Conservation (phyloP, 371 early-diverging fungal genomes). For the Mucor piriformis region DNA sequence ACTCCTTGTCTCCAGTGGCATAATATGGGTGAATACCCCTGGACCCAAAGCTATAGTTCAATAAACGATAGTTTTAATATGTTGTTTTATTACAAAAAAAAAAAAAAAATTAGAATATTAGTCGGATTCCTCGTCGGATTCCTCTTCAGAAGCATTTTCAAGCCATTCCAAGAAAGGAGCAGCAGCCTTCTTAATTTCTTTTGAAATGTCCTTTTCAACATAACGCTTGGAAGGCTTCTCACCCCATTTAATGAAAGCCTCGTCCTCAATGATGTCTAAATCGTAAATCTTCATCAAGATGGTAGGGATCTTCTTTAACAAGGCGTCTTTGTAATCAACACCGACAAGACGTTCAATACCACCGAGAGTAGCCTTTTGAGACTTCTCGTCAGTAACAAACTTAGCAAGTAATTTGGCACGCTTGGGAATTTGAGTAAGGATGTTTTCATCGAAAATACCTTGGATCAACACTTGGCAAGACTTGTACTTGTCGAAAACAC, state of each 20-base stretch:
- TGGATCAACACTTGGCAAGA: constrained; percentile 75
- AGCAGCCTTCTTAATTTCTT: constrained; percentile 82
- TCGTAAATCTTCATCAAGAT: constrained; percentile 91
- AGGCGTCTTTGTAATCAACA: constrained; percentile 60
- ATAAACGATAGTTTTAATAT: too few species aligned
- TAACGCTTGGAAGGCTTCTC: constrained; percentile 90
- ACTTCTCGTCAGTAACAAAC: constrained; percentile 81
- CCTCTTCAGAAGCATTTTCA: constrained; percentile 61
- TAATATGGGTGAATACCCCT: too few species aligned
- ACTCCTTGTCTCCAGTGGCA: too few species aligned
- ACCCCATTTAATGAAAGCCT: constrained; percentile 87
- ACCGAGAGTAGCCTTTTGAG: constrained; percentile 87
- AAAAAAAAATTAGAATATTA: constrained; percentile 3
- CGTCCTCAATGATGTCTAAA: constrained; percentile 91
- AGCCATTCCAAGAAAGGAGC: constrained; percentile 93
- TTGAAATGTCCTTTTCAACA: constrained; percentile 76
- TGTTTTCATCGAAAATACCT: constrained; percentile 72
- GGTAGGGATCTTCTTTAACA: constrained; percentile 74
- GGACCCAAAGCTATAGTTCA: too few species aligned
- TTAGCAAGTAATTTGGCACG: constrained; percentile 66
- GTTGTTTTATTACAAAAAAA: background rate
- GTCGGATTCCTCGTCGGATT: constrained; percentile 42
- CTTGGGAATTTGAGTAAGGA: constrained; percentile 63
- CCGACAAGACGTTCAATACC: constrained; percentile 91
- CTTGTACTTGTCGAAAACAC: constrained; percentile 76